phyloP scores from a whole-genome alignment of 345 rosid species.

The Linum usitatissimum region DNA sequence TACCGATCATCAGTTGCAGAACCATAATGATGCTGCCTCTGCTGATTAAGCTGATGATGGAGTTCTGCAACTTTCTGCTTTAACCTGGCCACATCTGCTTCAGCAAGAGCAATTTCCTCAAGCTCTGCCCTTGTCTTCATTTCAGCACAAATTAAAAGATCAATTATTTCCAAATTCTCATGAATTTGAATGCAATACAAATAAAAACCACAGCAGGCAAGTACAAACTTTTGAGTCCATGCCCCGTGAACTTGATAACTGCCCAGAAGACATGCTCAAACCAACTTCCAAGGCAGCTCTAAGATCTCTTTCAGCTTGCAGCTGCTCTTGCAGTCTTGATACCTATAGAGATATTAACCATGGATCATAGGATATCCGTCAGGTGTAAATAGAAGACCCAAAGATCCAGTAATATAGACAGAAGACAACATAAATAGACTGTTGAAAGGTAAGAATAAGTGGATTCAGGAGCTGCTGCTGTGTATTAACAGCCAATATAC shows the following conservation, averaged over 20 bases:
- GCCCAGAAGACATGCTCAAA: constrained; percentile 96
- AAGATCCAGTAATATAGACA: background rate
- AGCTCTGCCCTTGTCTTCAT: constrained; percentile 97
- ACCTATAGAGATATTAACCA: constrained; percentile 42
- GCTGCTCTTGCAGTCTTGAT: constrained; percentile 92
- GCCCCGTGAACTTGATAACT: constrained; percentile 67
- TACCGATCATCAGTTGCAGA: constrained; percentile 72
- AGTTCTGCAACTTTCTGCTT: constrained; percentile 99
- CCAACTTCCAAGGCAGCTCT: constrained; percentile 97
- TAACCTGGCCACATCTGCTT: constrained; percentile 97
- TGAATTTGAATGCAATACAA: background rate
- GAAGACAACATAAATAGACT: background rate
- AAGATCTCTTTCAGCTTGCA: constrained; percentile 98
- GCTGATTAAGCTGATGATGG: constrained; percentile 96
- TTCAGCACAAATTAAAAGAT: constrained; percentile 28
- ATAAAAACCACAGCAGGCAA: constrained; percentile 11
- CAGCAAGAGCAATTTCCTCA: constrained; percentile 99
- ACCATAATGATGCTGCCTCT: constrained; percentile 72
- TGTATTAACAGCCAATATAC: too few species aligned
- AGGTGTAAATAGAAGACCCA: background rate
- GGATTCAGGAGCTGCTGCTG: too few species aligned
- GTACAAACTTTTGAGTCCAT: constrained; percentile 81
- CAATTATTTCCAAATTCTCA: constrained; percentile 1
- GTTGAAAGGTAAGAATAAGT: background rate
- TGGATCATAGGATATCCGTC: background rate